Evolutionary conservation across 2,329 filamentous ascomycete species (phyloP).

Genomic region (Aureobasidium subglaciale): DNA sequence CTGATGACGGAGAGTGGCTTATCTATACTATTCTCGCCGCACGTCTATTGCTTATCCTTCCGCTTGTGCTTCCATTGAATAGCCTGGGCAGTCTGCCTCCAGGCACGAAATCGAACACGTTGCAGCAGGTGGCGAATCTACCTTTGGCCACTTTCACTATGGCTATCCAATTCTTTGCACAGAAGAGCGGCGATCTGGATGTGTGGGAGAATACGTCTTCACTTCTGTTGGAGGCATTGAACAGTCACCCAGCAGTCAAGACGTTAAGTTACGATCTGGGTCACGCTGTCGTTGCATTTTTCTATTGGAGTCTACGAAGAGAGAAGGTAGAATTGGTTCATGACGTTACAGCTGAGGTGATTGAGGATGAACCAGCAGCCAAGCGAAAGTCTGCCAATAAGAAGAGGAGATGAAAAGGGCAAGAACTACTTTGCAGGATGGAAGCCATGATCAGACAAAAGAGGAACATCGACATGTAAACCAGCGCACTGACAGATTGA

Average conservation of each 20-base stretch:
- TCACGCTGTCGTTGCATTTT: slow-evolving; percentile 16
- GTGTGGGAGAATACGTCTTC: slow-evolving; percentile 14
- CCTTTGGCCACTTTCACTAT: slow-evolving; percentile 8
- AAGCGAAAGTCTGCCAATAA: neutral
- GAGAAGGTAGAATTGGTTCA: neutral
- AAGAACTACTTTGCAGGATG: too few species aligned
- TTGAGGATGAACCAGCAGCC: neutral
- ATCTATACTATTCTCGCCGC: slow-evolving; percentile 23
- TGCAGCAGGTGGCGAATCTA: slow-evolving; percentile 13
- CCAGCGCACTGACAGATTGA: too few species aligned
- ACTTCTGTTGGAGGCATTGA: slow-evolving; percentile 18
- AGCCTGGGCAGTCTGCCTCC: neutral
- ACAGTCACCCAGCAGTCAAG: slow-evolving; percentile 27
- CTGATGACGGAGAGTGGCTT: slow-evolving; percentile 9
- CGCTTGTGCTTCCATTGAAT: slow-evolving; percentile 17
- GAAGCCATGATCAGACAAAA: too few species aligned
- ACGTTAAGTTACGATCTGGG: slow-evolving; percentile 26
- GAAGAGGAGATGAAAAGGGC: too few species aligned
- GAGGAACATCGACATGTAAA: too few species aligned
- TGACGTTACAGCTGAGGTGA: too few species aligned
- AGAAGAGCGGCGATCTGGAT: neutral
- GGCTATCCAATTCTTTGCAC: neutral
- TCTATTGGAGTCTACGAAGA: neutral
- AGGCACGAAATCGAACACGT: neutral
- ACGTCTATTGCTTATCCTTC: slow-evolving; percentile 21